Evolutionary conservation across 192 early-diverging fungal genomes (phyloP), one percentile per base, ranked within the genome.

Genomic region (Backusella tuberculispora): DNA sequence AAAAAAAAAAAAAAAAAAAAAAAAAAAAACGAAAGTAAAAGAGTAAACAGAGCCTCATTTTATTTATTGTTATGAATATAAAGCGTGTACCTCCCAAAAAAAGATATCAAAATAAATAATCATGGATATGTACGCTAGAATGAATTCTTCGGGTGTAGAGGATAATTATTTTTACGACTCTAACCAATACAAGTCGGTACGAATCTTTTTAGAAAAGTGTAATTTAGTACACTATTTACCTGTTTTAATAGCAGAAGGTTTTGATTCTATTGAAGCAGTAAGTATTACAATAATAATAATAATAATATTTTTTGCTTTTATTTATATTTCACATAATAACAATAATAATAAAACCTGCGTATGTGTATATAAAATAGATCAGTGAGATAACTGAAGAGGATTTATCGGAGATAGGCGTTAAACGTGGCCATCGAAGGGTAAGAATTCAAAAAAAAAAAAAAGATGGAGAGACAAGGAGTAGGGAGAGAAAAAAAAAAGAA

Each of bases 391-490:
- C 80, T 0, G 82, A 83, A 76, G 26, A 46, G 12, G 82, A 83
- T 66, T 42, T 83, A 24, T 70, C 74, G 34, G 79, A 72, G 29
- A 73, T 83, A 66, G 47, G 73, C 37, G 72, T 81, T 13, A 83
- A 81, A 40, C 64, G 82, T 41, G 82, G 82, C 21, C 82, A 83
- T 76, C 79, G 82, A 56, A 76, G 82, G 71, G 78, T 83, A 78
- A 72, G 69, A 72, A 38, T 66, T 34, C 26, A 12, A 37, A 12
- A 29, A 10, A 26, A 68, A 44, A 38, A n/a, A 37, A 34, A 74
- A 81, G 80, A 56, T 77, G 8, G 40, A 78, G 6, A 77, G 79
- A 70, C 69, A 77, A 34, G 77, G 72, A 63, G 70, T 82, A 5
- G 77, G 77, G 1, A 75, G 74, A 3, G n/a, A 44, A 46, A 69